Evolutionary conservation across 1,284 basidiomycete genomes (phyloP), one percentile per base, ranked within the genome.

Genomic region (Lentinus polychrous): DNA sequence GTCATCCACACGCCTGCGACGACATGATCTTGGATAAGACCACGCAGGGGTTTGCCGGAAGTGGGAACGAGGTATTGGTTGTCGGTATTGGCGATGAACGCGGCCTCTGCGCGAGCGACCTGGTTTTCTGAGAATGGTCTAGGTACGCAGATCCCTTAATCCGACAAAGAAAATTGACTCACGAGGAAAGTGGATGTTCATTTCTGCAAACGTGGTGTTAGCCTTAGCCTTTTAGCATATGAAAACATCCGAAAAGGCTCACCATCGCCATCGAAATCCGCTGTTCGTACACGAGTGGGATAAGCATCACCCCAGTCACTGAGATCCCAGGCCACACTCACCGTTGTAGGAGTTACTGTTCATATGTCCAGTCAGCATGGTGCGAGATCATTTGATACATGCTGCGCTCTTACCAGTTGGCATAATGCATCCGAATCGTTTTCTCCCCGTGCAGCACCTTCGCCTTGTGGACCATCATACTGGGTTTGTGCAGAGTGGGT

Each of bases 1-100:
- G 96, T 98, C 93, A 99, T 96, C 94, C 95, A 98, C 17, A 98
- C 90, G 56, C 93, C 96, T 15, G 96, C 94, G 35, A 98, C 95
- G 52, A 99, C 93, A 62, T 99, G 96, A 71, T 99, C 96, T 68
- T 99, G 96, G 59, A 99, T 99, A 23, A 99, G 75, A 66, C 96
- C 96, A 65, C 96, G 92, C 34, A 99, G 77, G 24, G 96, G 96
- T 62, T 94, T 95, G 58, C 96, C 96, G 20, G 95, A 98, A 8
- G 96, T 99, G 11, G 96, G 94, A 6, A 96, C 94, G 15, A 99
- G 81, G 67, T 99, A 99, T 68, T 99, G 96, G 62, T 97, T 96
- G 68, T 99, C 94, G 18, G 94, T 99, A 68, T 98, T 98, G 55
- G 95, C 94, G 59, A 99, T 91, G 67, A 91, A 79, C 78, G 86